Evolutionary conservation across 75 land plant species (phyloP).

Genomic region (Pseudotsuga menziesii): DNA sequence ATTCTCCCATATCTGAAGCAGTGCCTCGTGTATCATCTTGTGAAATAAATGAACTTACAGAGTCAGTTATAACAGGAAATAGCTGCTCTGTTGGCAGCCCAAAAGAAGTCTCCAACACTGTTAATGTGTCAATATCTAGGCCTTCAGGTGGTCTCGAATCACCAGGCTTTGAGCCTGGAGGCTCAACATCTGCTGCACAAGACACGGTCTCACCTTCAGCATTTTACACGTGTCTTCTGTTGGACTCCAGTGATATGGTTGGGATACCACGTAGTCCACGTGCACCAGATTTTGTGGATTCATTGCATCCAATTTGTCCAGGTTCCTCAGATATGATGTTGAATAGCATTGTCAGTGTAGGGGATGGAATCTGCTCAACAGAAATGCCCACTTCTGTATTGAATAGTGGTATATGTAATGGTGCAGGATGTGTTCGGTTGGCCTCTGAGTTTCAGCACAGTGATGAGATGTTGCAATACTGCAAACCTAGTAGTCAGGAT

Average conservation of each 20-base stretch:
- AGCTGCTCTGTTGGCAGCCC: constrained; percentile 9
- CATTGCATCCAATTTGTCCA: neutral
- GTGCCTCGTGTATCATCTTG: neutral
- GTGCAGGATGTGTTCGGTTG: neutral
- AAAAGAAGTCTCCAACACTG: constrained; percentile 1
- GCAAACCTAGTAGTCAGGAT: neutral
- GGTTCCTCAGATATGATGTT: neutral
- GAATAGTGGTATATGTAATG: neutral
- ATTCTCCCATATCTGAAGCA: constrained; percentile 2
- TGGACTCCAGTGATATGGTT: neutral
- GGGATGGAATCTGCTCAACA: constrained; percentile 1
- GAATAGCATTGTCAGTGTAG: neutral
- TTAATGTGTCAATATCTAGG: neutral
- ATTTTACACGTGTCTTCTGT: neutral
- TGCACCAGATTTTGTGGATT: neutral
- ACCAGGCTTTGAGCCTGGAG: neutral
- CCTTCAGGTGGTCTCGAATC: neutral
- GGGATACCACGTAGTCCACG: neutral
- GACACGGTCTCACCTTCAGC: neutral
- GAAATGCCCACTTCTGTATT: neutral
- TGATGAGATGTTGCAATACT: neutral
- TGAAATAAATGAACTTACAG: constrained; percentile 6
- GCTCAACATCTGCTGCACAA: neutral
- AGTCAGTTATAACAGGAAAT: constrained; percentile 11
- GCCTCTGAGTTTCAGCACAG: constrained; percentile 2